These are phyloP conservation scores for Rutstroemia sp. DNA, from an alignment of 2,329 filamentous ascomycete species.

Conservation along the genomic window DNA sequence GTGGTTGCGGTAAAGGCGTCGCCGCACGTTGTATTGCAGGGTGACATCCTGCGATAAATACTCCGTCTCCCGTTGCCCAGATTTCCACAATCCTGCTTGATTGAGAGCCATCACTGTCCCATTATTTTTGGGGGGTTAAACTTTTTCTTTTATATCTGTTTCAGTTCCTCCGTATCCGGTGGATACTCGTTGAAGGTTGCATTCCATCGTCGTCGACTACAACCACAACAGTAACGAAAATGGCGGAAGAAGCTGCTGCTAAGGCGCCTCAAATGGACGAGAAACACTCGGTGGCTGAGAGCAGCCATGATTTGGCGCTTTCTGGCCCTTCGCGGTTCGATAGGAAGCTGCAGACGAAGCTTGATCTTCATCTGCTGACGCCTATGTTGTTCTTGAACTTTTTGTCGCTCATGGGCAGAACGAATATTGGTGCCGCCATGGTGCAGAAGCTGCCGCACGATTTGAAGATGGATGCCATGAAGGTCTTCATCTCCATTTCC, in stretches of 20 bases:
- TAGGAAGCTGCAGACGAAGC: slow-evolving; percentile 7
- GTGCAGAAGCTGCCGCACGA: slow-evolving; percentile 21
- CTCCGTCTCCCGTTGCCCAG: background rate
- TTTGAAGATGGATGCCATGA: slow-evolving; percentile 18
- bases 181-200: background rate
- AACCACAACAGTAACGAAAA: too few species aligned
- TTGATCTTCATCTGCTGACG: slow-evolving; percentile 16
- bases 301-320: background rate
- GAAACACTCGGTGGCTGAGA: background rate
- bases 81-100: background rate
- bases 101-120: too few species aligned
- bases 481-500: slow-evolving; percentile 29
- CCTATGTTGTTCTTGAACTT: slow-evolving; percentile 28
- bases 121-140: background rate
- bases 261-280: background rate
- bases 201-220: too few species aligned
- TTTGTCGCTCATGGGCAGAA: slow-evolving; percentile 12
- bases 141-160: background rate
- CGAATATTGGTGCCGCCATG: slow-evolving; percentile 11
- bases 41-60: background rate
- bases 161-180: background rate
- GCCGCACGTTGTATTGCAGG: background rate
- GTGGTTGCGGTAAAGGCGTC: background rate
- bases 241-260: background rate
- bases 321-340: slow-evolving; percentile 1